Conservation (phyloP, 495 filamentous ascomycete species). For the Letharia lupina region DNA sequence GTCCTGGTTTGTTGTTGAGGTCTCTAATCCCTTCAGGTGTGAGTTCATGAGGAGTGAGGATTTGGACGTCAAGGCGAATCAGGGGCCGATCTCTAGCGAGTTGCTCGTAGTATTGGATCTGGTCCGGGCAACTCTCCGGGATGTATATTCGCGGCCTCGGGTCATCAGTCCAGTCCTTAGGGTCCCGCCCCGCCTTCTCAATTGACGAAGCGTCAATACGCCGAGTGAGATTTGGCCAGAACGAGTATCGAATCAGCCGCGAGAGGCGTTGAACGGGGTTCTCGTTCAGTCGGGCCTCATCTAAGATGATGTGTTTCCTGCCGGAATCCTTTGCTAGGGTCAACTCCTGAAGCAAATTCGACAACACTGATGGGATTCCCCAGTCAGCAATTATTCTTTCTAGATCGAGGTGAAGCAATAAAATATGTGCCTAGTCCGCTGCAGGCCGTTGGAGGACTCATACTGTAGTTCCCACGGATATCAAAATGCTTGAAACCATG, state of each 20-base stretch:
- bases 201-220: constrained; percentile 85
- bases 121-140: constrained; percentile 70
- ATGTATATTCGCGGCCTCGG: constrained; percentile 89
- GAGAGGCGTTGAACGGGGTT: constrained; percentile 82
- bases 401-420: not conserved
- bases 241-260: constrained; percentile 74
- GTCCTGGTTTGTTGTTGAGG: constrained; percentile 75
- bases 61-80: constrained; percentile 74
- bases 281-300: constrained; percentile 83
- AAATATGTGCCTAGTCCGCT: not conserved
- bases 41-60: constrained; percentile 55
- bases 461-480: constrained; percentile 57
- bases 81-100: constrained; percentile 69
- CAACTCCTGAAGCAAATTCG: constrained; percentile 89
- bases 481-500: constrained; percentile 63
- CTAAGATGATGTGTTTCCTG: constrained; percentile 74
- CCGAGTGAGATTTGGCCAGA: constrained; percentile 82
- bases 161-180: constrained; percentile 56
- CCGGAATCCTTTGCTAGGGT: constrained; percentile 82
- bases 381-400: not conserved
- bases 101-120: constrained; percentile 76
- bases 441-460: not conserved
- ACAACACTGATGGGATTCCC: constrained; percentile 41
- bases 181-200: constrained; percentile 70
- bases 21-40: constrained; percentile 64